Evolutionary conservation across 148 eudicot species (phyloP).

Genomic region (Silene latifolia): DNA sequence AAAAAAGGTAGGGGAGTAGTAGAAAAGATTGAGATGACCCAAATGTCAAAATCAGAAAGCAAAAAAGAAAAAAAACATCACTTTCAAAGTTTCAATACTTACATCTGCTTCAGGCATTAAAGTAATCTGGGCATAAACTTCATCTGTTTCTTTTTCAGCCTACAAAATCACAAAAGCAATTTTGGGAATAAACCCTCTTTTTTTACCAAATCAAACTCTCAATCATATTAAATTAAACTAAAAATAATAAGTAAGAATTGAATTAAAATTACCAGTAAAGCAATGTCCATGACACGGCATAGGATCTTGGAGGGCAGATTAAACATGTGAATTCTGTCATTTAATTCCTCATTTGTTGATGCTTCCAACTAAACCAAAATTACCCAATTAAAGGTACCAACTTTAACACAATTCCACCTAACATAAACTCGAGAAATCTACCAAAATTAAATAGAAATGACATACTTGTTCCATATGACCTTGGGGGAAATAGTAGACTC

Average conservation of each 20-base stretch:
- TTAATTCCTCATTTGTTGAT: slow-evolving; percentile 74
- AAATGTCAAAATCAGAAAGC: slow-evolving; percentile 23
- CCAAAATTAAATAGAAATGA: too few relatives aligned
- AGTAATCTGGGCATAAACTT: slow-evolving; percentile 90
- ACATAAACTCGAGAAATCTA: not conserved
- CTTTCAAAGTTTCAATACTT: slow-evolving; percentile 27
- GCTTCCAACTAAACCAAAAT: slow-evolving; percentile 60
- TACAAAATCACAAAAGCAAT: slow-evolving; percentile 31
- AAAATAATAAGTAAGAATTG: not conserved
- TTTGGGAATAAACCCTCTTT: not conserved
- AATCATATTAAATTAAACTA: too few relatives aligned
- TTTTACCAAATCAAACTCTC: too few relatives aligned
- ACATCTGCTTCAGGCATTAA: slow-evolving; percentile 76
- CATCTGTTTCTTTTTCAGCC: slow-evolving; percentile 97
- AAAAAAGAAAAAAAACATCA: slow-evolving; percentile 13
- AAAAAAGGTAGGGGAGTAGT: not conserved
- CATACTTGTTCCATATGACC: slow-evolving; percentile 95
- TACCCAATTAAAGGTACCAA: not conserved
- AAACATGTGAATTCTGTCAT: slow-evolving; percentile 56
- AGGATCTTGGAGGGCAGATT: slow-evolving; percentile 76
- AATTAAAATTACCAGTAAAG: slow-evolving; percentile 46
- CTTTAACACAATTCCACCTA: slow-evolving; percentile 21
- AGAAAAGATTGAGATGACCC: slow-evolving; percentile 14
- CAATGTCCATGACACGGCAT: slow-evolving; percentile 62
- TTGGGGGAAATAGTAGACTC: slow-evolving; percentile 88